These are phyloP conservation scores for Xylaria sp. DNA, from an alignment of 2,329 filamentous ascomycete species.

Conservation along the genomic window DNA sequence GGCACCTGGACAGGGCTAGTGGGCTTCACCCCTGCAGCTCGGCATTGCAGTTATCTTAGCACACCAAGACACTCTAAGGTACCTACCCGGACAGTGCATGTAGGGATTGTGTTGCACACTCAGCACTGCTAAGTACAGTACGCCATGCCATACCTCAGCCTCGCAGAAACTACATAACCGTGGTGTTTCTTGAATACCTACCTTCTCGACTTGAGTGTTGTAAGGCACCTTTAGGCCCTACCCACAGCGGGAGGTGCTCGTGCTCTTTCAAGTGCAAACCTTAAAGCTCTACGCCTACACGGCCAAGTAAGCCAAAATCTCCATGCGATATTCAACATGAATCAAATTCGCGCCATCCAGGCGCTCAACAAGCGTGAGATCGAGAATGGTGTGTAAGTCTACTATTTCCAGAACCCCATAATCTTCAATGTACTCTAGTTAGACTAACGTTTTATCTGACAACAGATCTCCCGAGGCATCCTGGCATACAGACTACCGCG, in stretches of 20 bases:
- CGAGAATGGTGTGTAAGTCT: slow-evolving; percentile 78
- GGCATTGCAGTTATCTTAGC: neutral
- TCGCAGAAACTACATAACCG: slow-evolving; percentile 24
- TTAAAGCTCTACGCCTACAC: neutral
- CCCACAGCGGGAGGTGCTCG: neutral
- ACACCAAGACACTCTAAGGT: neutral
- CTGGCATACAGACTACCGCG: slow-evolving; percentile 97
- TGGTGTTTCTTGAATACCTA: neutral
- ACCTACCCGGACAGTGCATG: no score
- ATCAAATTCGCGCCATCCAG: slow-evolving; percentile 90
- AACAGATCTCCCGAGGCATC: slow-evolving; percentile 80
- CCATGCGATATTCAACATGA: slow-evolving; percentile 65
- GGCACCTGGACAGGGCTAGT: neutral
- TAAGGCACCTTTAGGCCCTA: neutral
- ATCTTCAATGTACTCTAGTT: neutral
- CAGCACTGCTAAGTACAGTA: no score
- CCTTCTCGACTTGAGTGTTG: slow-evolving; percentile 1
- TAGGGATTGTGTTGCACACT: no score
- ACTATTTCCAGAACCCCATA: neutral
- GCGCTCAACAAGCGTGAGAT: slow-evolving; percentile 94
- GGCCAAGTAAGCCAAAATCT: neutral
- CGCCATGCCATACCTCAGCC: slow-evolving; percentile 4
- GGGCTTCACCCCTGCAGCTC: neutral
- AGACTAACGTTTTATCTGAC: slow-evolving; percentile 34
- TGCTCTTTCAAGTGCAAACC: neutral